These are phyloP conservation scores for Mycosphaerella arachidis DNA, from an alignment of 2,329 filamentous ascomycete genomes.

Conservation along the genomic window DNA sequence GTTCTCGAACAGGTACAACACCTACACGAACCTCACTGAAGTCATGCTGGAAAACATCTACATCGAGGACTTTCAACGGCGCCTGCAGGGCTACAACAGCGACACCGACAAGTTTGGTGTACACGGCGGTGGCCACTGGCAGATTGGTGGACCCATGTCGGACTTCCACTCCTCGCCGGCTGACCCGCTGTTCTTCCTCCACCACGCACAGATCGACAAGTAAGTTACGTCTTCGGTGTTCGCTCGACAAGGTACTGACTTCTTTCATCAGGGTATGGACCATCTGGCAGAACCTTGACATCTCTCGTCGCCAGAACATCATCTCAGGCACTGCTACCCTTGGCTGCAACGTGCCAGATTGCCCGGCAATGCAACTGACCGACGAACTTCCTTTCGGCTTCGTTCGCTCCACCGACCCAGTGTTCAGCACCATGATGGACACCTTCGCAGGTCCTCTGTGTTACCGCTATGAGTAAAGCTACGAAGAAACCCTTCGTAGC, in stretches of 20 bases:
- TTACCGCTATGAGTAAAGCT: slow-evolving; percentile 30
- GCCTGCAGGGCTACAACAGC: slow-evolving; percentile 29
- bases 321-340: slow-evolving; percentile 45
- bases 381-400: slow-evolving; percentile 37
- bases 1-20: slow-evolving; percentile 20
- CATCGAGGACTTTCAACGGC: slow-evolving; percentile 27
- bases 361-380: slow-evolving; percentile 44
- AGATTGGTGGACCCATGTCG: slow-evolving; percentile 43
- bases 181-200: slow-evolving; percentile 48
- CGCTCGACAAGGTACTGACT: too few relatives aligned
- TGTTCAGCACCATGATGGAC: slow-evolving; percentile 30
- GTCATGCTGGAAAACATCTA: slow-evolving; percentile 19
- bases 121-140: slow-evolving; percentile 47
- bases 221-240: background rate
- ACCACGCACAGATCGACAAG: slow-evolving; percentile 43
- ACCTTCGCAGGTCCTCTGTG: slow-evolving; percentile 31
- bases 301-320: slow-evolving; percentile 34
- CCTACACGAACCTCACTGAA: slow-evolving; percentile 19
- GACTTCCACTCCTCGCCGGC: slow-evolving; percentile 45
- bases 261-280: slow-evolving; percentile 23
- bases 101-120: slow-evolving; percentile 30
- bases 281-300: slow-evolving; percentile 49
- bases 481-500: too few relatives aligned
- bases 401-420: slow-evolving; percentile 21
- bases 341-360: slow-evolving; percentile 39